Conservation (phyloP, 352 stramenopile species). For the Pythium brassicae region DNA sequence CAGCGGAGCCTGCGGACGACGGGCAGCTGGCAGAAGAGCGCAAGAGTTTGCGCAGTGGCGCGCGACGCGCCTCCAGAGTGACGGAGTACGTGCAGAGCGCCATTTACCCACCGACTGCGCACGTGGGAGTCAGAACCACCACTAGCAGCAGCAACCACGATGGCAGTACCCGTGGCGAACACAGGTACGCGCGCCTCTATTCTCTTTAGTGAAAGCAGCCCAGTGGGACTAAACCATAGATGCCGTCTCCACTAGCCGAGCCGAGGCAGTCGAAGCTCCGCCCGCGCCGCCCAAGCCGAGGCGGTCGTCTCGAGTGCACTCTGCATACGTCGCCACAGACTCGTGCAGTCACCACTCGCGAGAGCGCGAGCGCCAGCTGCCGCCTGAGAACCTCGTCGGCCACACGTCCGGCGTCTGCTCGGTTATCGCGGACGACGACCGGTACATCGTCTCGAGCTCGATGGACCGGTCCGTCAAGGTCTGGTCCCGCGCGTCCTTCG, state of each 20-base stretch:
- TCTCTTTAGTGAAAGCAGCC: no score
- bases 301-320: slow-evolving; percentile 5
- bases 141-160: neutral
- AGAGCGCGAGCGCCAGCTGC: slow-evolving; percentile 9
- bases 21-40: neutral
- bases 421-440: slow-evolving; percentile 44
- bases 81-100: neutral
- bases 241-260: neutral
- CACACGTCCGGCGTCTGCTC: slow-evolving; percentile 59
- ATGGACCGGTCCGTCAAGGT: slow-evolving; percentile 69
- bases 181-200: neutral
- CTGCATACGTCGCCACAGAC: neutral
- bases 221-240: no score
- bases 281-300: slow-evolving; percentile 9
- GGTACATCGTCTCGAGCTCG: slow-evolving; percentile 58
- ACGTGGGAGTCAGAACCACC: neutral
- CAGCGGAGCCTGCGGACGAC: neutral
- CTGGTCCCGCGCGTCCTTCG: slow-evolving; percentile 44
- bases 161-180: neutral
- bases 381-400: slow-evolving; percentile 45
- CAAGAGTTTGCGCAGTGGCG: neutral
- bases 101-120: neutral
- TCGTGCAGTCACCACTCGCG: neutral
- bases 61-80: slow-evolving; percentile 2
- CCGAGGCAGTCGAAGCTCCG: neutral